Percentiles rank a stretch among this genome's conserved stretches.
phyloP scores from a whole-genome alignment of 495 filamentous ascomycete species.

The Hypoxylon subgilvum region DNA sequence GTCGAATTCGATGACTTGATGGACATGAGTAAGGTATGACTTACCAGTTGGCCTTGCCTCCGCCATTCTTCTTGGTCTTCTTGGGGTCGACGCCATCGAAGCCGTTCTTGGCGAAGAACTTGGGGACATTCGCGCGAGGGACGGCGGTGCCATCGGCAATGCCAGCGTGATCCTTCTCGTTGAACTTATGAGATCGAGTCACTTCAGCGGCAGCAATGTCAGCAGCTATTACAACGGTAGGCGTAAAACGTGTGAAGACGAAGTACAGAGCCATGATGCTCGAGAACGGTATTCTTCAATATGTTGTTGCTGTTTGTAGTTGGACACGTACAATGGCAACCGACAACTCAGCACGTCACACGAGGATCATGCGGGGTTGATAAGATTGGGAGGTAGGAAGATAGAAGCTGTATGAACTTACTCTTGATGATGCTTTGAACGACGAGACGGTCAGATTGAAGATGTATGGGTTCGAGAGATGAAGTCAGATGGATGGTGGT shows the following conservation, averaged over 20 bases:
- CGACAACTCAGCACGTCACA: conserved; percentile 23
- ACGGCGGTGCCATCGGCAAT: conserved; percentile 66
- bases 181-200: conserved; percentile 93
- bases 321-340: conserved; percentile 2
- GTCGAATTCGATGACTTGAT: neutral
- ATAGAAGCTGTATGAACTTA: conserved; percentile 23
- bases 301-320: conserved; percentile 17
- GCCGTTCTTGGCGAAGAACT: conserved; percentile 90
- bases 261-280: neutral
- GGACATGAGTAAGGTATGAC: conserved; percentile 37
- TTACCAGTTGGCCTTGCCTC: conserved; percentile 93
- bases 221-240: conserved; percentile 19
- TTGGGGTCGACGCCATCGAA: conserved; percentile 81
- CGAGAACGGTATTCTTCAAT: neutral
- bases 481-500: conserved; percentile 16
- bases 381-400: neutral
- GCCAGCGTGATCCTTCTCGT: conserved; percentile 82
- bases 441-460: conserved; percentile 6
- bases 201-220: conserved; percentile 58
- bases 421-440: conserved; percentile 20
- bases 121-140: conserved; percentile 75
- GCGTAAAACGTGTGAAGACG: neutral
- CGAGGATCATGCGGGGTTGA: conserved; percentile 15
- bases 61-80: conserved; percentile 96
- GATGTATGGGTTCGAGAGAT: neutral